Evolutionary conservation across 2,329 filamentous ascomycete species (phyloP), one percentile per base, ranked within the genome.

Genomic region (Fusarium burgessii): DNA sequence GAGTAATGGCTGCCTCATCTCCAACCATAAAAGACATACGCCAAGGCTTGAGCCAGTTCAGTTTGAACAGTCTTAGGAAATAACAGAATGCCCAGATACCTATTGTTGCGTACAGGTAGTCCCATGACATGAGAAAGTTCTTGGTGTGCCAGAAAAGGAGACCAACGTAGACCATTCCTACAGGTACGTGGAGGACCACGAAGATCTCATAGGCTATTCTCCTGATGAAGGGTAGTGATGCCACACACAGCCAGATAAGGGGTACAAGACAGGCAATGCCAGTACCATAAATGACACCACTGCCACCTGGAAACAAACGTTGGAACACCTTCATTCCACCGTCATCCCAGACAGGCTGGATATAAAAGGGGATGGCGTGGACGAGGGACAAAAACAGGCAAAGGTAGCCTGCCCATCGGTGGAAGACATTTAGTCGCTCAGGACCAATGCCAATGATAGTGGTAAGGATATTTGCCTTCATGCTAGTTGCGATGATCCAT

Each of bases 101-200:
- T 27, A 95, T 81, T 0, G 93, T 96, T 3, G 93, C 90, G 76
- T 89, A 97, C 5, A 98, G 88, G 77, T 98, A 98, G 77, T 89
- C 86, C 95, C 95, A 98, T 0, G 95, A 97, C 58, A 91, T 91
- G 40, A 98, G 87, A 74, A 93, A 97, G 81, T 98, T 97, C 81
- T 95, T 92, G 76, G 93, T 96, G 80, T 98, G 95, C 95, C 95
- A 98, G 82, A 98, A 97, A 32, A 98, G 86, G 78, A 97, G 88
- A 3, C 87, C 95, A 10, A 98, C 84, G 77, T 96, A 97, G 17
- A 93, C 84, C 41, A 95, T 88, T 1, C 93, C 91, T 13, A 94
- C 91, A 0, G 95, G 94, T 0, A 95, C 89, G 77, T 98, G 95
- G 6, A 97, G 83, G 33, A 91, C 80, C 20, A 95, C 90, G 77